A percentile compares a stretch with the other conserved stretches of the same genome.
These are phyloP conservation scores for Solanum hybrid DNA, from an alignment of 305 asterid species.

Conservation along the genomic window DNA sequence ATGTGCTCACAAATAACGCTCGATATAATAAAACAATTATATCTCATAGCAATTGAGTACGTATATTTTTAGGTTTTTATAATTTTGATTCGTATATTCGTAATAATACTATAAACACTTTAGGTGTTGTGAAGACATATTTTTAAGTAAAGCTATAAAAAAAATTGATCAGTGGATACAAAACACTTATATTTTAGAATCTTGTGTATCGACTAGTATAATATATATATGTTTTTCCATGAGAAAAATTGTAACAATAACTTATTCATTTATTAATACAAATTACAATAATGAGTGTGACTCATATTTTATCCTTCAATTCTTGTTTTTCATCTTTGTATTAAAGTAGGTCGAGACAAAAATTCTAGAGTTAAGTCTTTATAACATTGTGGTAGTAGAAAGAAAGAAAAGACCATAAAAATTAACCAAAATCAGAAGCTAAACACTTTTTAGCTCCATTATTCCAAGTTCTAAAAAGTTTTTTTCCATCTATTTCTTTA, in stretches of 20 bases:
- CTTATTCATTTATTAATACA: neutral
- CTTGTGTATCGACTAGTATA: neutral
- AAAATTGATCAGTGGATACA: neutral
- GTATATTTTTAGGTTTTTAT: neutral
- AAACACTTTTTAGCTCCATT: neutral
- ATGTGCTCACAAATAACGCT: neutral
- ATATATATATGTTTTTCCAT: too few relatives aligned
- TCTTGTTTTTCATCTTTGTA: neutral
- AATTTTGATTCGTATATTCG: neutral
- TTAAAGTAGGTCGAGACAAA: neutral
- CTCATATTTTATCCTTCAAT: neutral
- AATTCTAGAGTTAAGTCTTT: neutral
- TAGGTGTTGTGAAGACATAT: neutral
- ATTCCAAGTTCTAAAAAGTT: neutral
- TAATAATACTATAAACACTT: neutral
- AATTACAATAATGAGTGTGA: neutral
- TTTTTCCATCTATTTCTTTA: neutral
- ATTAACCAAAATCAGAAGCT: neutral
- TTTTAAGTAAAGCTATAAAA: too few relatives aligned
- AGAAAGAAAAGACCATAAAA: neutral
- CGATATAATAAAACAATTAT: too few relatives aligned
- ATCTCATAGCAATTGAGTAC: neutral
- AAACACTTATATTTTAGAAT: too few relatives aligned
- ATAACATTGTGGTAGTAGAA: neutral
- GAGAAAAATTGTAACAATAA: too few relatives aligned